Conservation (phyloP, 768 basidiomycete genomes). For the Mycena filopes region DNA sequence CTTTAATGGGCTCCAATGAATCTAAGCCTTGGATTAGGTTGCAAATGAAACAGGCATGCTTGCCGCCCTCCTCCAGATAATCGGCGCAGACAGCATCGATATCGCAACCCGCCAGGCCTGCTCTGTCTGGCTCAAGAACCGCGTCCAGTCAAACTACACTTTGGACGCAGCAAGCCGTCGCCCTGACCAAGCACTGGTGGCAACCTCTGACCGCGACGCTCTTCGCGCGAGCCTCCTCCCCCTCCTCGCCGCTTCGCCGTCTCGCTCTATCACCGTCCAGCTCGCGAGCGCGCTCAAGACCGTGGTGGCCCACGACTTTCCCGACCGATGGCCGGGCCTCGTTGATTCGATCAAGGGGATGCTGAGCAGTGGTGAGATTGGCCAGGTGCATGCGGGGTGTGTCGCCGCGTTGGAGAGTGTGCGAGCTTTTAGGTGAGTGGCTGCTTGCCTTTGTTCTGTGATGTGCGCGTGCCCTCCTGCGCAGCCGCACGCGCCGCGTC, state of each 20-base stretch:
- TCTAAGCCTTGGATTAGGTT: too few relatives aligned
- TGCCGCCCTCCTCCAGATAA: conserved; percentile 86
- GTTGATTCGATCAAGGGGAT: conserved; percentile 74
- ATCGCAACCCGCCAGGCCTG: conserved; percentile 85
- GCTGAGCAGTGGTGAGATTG: conserved; percentile 70
- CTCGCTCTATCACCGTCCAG: conserved; percentile 77
- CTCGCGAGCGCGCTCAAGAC: conserved; percentile 79
- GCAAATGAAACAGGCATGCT: conserved; percentile 85
- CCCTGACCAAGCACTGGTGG: conserved; percentile 72
- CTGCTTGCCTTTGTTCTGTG: conserved; percentile 35
- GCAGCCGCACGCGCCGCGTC: too few relatives aligned
- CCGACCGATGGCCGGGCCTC: conserved; percentile 77
- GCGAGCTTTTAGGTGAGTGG: conserved; percentile 73
- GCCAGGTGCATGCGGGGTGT: conserved; percentile 84
- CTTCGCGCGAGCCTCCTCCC: conserved; percentile 75
- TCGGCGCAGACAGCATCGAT: conserved; percentile 81
- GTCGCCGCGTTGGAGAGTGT: conserved; percentile 82
- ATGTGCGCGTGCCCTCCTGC: too few relatives aligned
- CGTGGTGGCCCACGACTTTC: conserved; percentile 81
- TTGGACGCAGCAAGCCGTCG: conserved; percentile 57
- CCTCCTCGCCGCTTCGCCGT: conserved; percentile 74
- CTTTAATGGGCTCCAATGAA: conserved; percentile 13
- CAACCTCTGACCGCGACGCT: conserved; percentile 75
- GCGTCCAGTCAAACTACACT: conserved; percentile 75
- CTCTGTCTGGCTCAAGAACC: conserved; percentile 92